These are phyloP conservation scores for Kondoa subrosea DNA, from an alignment of 768 basidiomycete genomes.

Conservation along the genomic window DNA sequence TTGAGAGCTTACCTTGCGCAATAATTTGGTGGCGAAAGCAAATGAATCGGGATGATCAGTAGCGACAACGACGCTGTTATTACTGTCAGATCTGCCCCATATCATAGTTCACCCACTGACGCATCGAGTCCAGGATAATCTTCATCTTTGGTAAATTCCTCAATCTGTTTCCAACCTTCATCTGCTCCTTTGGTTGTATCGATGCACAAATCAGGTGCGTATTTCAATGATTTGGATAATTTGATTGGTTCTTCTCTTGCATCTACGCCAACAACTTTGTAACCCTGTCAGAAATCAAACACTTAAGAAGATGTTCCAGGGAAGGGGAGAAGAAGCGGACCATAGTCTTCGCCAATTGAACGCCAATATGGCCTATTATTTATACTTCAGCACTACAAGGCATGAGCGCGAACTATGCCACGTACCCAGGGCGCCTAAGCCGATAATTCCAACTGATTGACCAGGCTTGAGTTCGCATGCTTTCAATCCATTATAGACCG, in stretches of 20 bases:
- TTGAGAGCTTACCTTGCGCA: neutral
- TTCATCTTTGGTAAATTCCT: slow-evolving; percentile 7
- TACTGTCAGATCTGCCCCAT: too few species aligned
- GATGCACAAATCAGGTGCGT: slow-evolving; percentile 18
- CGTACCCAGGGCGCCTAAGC: neutral
- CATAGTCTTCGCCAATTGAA: slow-evolving; percentile 22
- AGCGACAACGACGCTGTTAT: slow-evolving; percentile 19
- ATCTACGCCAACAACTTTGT: slow-evolving; percentile 21
- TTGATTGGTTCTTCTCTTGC: slow-evolving; percentile 21
- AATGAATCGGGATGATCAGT: slow-evolving; percentile 22
- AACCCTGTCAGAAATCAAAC: slow-evolving; percentile 8
- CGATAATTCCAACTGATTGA: slow-evolving; percentile 14
- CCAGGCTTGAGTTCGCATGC: slow-evolving; percentile 9
- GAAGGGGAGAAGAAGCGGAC: slow-evolving; percentile 2
- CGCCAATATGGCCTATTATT: slow-evolving; percentile 19
- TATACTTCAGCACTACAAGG: neutral
- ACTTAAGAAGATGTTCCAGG: neutral
- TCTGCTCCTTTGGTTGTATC: slow-evolving; percentile 14
- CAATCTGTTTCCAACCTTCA: slow-evolving; percentile 3
- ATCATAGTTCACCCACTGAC: too few species aligned
- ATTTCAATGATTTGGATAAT: slow-evolving; percentile 18
- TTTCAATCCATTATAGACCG: slow-evolving; percentile 14
- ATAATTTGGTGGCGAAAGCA: slow-evolving; percentile 17
- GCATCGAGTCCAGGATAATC: slow-evolving; percentile 18
- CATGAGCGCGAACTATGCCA: neutral